Conservation (phyloP, 176 grass and related monocot genomes). For the Lolium multiflorum region DNA sequence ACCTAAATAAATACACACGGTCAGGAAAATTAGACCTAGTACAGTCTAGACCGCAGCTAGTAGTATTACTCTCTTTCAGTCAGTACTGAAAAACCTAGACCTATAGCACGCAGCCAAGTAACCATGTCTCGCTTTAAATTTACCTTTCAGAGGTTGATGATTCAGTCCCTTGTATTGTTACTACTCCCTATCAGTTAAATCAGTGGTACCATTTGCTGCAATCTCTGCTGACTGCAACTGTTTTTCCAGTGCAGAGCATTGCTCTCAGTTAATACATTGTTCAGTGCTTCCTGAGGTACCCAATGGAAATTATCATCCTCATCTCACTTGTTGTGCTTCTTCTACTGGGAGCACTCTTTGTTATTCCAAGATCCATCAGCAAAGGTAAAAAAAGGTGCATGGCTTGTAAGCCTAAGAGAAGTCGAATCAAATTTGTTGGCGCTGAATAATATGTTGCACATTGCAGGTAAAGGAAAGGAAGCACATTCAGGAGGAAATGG, state of each 20-base stretch:
- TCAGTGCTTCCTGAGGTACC: conserved; percentile 15
- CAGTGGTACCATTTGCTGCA: not conserved
- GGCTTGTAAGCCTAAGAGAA: not conserved
- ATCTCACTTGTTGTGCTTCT: conserved; percentile 52
- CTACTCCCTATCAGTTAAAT: not conserved
- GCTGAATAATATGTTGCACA: not conserved
- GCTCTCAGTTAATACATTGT: not conserved
- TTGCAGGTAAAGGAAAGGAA: conserved; percentile 54
- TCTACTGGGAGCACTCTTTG: conserved; percentile 58
- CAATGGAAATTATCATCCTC: conserved; percentile 63
- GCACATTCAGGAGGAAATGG: conserved; percentile 6
- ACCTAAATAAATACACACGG: not conserved
- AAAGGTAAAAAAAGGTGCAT: conserved; percentile 54
- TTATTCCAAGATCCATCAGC: conserved; percentile 63
- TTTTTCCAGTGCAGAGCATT: not conserved
- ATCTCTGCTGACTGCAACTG: not conserved
- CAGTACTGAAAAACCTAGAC: not conserved
- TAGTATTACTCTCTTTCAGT: not conserved
- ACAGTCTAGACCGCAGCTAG: not conserved
- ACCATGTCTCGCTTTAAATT: not conserved
- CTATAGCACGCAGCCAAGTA: not conserved
- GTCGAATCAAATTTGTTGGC: not conserved
- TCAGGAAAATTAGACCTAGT: not conserved
- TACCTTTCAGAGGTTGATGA: not conserved
- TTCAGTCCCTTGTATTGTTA: not conserved